Evolutionary conservation across 140 eudicot genomes (phyloP).

Genomic region (Oenanthe javanica): DNA sequence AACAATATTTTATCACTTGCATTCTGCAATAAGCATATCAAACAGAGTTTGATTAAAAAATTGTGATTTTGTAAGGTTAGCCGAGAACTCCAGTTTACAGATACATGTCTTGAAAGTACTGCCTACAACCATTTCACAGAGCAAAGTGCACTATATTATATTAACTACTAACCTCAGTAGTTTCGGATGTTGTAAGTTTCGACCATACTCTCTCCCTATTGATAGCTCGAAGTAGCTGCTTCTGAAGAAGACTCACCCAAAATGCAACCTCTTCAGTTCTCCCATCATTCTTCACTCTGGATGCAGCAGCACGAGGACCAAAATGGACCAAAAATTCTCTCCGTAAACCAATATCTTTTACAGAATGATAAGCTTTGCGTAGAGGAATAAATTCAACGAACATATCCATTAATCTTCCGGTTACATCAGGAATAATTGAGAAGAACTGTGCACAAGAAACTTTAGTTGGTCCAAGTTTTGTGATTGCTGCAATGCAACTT

Average conservation of each 20-base stretch:
- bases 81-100: neutral
- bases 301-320: constrained; percentile 89
- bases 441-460: constrained; percentile 83
- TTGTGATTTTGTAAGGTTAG: neutral
- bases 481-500: constrained; percentile 75
- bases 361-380: constrained; percentile 54
- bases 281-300: constrained; percentile 64
- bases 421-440: constrained; percentile 66
- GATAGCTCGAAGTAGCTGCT: constrained; percentile 74
- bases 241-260: constrained; percentile 84
- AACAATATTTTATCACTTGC: neutral
- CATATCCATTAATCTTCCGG: constrained; percentile 89
- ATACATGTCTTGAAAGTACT: neutral
- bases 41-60: too few relatives aligned
- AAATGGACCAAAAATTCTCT: constrained; percentile 91
- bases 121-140: neutral
- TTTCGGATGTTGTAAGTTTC: constrained; percentile 81
- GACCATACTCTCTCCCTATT: constrained; percentile 98
- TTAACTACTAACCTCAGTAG: constrained; percentile 63
- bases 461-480: constrained; percentile 90
- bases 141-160: neutral
- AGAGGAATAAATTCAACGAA: constrained; percentile 71
- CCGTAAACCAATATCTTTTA: constrained; percentile 69
- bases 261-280: constrained; percentile 76
- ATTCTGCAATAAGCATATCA: too few relatives aligned